Conservation (phyloP, 2,329 filamentous ascomycete species). For the Leptodontidium sp. region DNA sequence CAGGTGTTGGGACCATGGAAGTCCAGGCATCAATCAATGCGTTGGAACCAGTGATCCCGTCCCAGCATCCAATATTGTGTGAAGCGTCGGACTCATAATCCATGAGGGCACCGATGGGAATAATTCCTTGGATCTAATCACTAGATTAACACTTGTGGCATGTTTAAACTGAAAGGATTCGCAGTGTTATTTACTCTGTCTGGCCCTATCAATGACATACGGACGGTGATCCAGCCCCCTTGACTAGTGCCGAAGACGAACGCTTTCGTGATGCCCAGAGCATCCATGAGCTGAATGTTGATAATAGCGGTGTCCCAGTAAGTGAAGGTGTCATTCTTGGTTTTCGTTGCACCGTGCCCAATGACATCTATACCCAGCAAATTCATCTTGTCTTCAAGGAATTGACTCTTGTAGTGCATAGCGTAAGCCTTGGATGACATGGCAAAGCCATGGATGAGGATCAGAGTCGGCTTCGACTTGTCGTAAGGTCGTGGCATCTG, state of each 20-base stretch:
- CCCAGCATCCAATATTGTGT: conserved; percentile 58
- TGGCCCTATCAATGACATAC: conserved; percentile 60
- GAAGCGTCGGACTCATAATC: conserved; percentile 59
- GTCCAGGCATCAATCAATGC: conserved; percentile 53
- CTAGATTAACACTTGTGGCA: too few species aligned
- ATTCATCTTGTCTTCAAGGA: conserved; percentile 49
- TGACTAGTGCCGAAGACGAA: conserved; percentile 60
- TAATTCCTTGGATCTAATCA: conserved; percentile 53
- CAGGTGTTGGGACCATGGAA: conserved; percentile 49
- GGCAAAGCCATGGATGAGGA: conserved; percentile 62
- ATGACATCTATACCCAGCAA: conserved; percentile 61
- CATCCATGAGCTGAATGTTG: conserved; percentile 63
- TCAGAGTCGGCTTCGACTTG: conserved; percentile 58
- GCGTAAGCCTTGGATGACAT: conserved; percentile 48
- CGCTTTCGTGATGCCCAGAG: conserved; percentile 55
- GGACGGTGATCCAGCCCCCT: conserved; percentile 53
- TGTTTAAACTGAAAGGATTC: too few species aligned
- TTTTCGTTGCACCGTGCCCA: conserved; percentile 58
- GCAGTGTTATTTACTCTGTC: conserved; percentile 43
- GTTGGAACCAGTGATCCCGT: conserved; percentile 53
- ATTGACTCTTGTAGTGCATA: neutral
- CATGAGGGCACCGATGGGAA: conserved; percentile 60
- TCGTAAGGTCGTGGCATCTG: conserved; percentile 45
- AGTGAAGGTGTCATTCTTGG: conserved; percentile 55
- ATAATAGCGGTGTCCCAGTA: conserved; percentile 64